phyloP scores from a whole-genome alignment of 495 filamentous ascomycete genomes.

The Xylaria nigripes region DNA sequence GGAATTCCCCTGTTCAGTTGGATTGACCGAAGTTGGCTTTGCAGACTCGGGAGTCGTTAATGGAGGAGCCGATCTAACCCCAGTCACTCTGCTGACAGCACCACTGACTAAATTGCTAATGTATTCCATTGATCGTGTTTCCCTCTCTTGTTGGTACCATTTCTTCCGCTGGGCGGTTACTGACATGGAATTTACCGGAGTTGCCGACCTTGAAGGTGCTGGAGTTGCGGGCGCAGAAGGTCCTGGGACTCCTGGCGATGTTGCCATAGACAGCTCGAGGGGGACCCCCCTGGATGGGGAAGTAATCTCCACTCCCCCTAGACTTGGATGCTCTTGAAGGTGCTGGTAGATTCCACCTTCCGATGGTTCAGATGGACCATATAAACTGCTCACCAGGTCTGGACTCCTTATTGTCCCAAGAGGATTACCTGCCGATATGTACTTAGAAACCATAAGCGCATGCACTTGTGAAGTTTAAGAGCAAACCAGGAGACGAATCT shows the following conservation, averaged over 20 bases:
- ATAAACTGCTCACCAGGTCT: not conserved
- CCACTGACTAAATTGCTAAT: conserved; percentile 37
- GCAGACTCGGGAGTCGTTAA: conserved; percentile 11
- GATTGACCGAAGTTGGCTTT: conserved; percentile 15
- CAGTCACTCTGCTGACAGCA: conserved; percentile 37
- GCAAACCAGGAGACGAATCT: no score
- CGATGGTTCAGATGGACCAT: not conserved
- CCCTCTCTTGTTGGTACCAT: conserved; percentile 53
- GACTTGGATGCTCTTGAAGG: conserved; percentile 5
- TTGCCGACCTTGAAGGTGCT: conserved; percentile 26
- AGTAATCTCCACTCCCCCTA: not conserved
- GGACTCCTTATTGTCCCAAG: not conserved
- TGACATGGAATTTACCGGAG: no score
- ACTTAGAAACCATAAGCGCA: no score
- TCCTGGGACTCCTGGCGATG: not conserved
- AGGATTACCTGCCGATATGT: not conserved
- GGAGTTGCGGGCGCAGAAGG: not conserved
- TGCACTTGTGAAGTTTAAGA: no score
- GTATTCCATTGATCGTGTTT: conserved; percentile 29
- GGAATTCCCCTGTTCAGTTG: conserved; percentile 21
- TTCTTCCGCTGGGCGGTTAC: no score
- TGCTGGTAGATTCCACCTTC: conserved; percentile 11
- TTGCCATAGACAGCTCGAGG: no score
- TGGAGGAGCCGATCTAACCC: not conserved
- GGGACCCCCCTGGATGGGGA: not conserved